These are phyloP conservation scores for Crassisporium funariophilum DNA, from an alignment of 768 basidiomycete species.

Conservation along the genomic window DNA sequence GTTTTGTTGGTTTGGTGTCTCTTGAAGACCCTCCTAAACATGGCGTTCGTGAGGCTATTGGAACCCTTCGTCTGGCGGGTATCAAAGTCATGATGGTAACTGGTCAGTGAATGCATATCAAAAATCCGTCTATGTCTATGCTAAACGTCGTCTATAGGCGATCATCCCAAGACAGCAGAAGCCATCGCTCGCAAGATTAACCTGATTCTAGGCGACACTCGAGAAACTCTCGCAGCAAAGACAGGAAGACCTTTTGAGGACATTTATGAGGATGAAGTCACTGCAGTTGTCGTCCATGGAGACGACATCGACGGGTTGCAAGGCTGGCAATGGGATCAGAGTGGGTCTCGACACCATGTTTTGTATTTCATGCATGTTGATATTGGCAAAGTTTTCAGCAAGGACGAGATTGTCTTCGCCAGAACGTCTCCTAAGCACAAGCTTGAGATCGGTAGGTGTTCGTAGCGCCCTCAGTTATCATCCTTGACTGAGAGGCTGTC, in stretches of 20 bases:
- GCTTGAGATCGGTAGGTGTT: conserved; percentile 61
- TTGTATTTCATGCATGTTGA: conserved; percentile 5
- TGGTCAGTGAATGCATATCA: conserved; percentile 34
- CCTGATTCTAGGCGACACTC: conserved; percentile 65
- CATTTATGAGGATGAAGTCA: conserved; percentile 69
- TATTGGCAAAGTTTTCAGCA: conserved; percentile 53
- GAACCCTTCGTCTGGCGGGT: conserved; percentile 67
- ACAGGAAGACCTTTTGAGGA: conserved; percentile 56
- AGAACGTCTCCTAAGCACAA: conserved; percentile 75
- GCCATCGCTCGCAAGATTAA: conserved; percentile 77
- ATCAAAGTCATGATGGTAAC: conserved; percentile 83
- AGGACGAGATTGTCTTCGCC: conserved; percentile 72
- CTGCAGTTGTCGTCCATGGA: conserved; percentile 67
- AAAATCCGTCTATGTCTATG: background rate
- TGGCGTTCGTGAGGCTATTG: conserved; percentile 72
- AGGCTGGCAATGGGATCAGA: conserved; percentile 77
- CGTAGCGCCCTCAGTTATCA: background rate
- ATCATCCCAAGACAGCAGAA: conserved; percentile 75
- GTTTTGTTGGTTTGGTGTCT: conserved; percentile 66
- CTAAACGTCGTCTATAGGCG: conserved; percentile 37
- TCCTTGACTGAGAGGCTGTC: background rate
- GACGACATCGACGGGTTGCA: conserved; percentile 67
- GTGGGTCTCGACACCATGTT: conserved; percentile 35
- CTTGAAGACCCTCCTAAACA: conserved; percentile 74
- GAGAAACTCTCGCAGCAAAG: conserved; percentile 58